Percentiles rank a stretch among this genome's conserved stretches.
These are phyloP conservation scores for Aspergillus conjunctus DNA, from an alignment of 495 filamentous ascomycete genomes.

Conservation along the genomic window DNA sequence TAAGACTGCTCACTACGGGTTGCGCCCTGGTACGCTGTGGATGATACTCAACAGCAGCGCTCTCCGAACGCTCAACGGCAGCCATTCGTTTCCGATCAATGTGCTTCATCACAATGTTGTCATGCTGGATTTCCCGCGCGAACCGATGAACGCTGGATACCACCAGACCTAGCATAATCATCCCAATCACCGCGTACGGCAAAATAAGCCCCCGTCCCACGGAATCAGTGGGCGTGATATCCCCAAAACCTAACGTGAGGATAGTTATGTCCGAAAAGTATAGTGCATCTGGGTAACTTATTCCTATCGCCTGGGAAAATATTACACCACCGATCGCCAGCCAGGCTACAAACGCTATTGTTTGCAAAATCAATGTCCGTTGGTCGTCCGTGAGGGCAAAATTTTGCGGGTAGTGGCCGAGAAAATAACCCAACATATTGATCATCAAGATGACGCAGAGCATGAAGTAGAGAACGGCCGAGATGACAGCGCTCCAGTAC, in stretches of 20 bases:
- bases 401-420: slow-evolving; percentile 75
- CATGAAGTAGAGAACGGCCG: slow-evolving; percentile 65
- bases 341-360: slow-evolving; percentile 64
- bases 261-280: slow-evolving; percentile 70
- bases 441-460: slow-evolving; percentile 66
- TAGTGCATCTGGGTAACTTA: slow-evolving; percentile 57
- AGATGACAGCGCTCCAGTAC: slow-evolving; percentile 76
- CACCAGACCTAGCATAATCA: slow-evolving; percentile 85
- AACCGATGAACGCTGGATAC: slow-evolving; percentile 80
- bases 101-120: slow-evolving; percentile 68
- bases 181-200: slow-evolving; percentile 81
- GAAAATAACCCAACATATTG: slow-evolving; percentile 77
- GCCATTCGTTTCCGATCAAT: slow-evolving; percentile 57
- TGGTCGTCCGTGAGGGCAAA: slow-evolving; percentile 75
- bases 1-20: slow-evolving; percentile 32
- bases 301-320: slow-evolving; percentile 51
- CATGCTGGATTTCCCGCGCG: slow-evolving; percentile 60
- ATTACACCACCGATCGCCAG: slow-evolving; percentile 60
- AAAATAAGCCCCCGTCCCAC: slow-evolving; percentile 69
- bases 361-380: slow-evolving; percentile 66
- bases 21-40: slow-evolving; percentile 18
- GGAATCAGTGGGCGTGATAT: slow-evolving; percentile 50
- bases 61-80: slow-evolving; percentile 50
- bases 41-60: slow-evolving; percentile 15
- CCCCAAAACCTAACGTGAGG: slow-evolving; percentile 67